Conservation (phyloP, 192 early-diverging fungal species). For the Linnemannia elongata region DNA sequence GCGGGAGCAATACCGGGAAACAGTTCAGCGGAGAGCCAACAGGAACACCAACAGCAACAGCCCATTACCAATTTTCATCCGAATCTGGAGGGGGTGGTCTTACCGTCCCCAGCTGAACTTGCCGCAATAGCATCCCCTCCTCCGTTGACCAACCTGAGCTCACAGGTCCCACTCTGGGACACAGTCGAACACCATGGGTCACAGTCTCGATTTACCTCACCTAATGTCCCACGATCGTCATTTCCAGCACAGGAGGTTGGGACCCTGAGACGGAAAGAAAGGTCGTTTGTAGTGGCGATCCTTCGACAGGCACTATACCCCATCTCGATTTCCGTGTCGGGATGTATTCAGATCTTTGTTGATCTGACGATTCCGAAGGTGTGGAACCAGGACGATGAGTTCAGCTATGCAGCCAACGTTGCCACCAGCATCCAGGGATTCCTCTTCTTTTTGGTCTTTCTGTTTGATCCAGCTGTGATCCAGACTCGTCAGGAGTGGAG, state of each 20-base stretch:
- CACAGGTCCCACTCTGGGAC: neutral
- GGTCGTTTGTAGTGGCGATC: slow-evolving; percentile 33
- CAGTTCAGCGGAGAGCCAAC: neutral
- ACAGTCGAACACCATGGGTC: neutral
- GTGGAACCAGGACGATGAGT: neutral
- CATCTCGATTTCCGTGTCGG: slow-evolving; percentile 39
- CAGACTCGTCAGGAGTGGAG: slow-evolving; percentile 36
- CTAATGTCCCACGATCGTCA: neutral
- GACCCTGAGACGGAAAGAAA: slow-evolving; percentile 11
- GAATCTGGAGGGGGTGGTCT: neutral
- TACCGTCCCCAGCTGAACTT: neutral
- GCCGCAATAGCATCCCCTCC: neutral
- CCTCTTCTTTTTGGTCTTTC: slow-evolving; percentile 47
- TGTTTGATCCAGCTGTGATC: slow-evolving; percentile 48
- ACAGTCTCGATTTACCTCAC: neutral
- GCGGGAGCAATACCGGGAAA: neutral
- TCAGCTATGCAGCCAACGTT: slow-evolving; percentile 23
- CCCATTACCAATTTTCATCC: neutral
- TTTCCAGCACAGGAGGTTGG: neutral
- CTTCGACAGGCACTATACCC: slow-evolving; percentile 50
- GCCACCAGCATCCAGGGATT: slow-evolving; percentile 49
- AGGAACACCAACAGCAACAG: neutral
- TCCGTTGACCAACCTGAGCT: neutral
- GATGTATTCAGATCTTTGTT: slow-evolving; percentile 44
- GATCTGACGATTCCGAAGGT: slow-evolving; percentile 16